A percentile compares a stretch with the other conserved stretches of the same genome.
Conservation (phyloP, 768 basidiomycete species). For the Russula olivacea region DNA sequence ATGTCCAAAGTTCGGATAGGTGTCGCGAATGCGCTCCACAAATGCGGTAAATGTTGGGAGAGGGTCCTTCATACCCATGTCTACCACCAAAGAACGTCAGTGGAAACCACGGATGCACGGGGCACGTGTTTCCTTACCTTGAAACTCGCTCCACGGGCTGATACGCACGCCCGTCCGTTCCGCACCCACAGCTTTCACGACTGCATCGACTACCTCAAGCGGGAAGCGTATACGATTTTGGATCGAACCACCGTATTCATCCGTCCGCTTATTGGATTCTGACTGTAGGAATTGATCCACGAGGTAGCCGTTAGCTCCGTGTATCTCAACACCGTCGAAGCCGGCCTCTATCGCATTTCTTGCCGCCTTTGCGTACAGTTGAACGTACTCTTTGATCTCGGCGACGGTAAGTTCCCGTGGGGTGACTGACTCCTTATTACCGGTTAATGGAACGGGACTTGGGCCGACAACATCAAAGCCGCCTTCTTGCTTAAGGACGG, state of each 20-base stretch:
- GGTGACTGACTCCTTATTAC: background rate
- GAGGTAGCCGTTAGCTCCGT: constrained; percentile 28
- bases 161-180: constrained; percentile 36
- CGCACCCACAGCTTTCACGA: constrained; percentile 36
- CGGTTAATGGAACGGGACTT: constrained; percentile 29
- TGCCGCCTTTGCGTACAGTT: constrained; percentile 32
- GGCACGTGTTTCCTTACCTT: constrained; percentile 24
- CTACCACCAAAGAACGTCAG: background rate
- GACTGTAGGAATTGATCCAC: constrained; percentile 37
- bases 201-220: constrained; percentile 35
- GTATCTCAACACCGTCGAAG: constrained; percentile 41
- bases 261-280: constrained; percentile 36
- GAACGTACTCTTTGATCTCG: constrained; percentile 28
- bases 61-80: constrained; percentile 18
- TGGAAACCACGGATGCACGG: too few relatives aligned
- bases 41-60: constrained; percentile 7
- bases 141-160: constrained; percentile 32
- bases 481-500: constrained; percentile 35
- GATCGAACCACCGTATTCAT: constrained; percentile 43
- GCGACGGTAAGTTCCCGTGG: constrained; percentile 29
- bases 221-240: constrained; percentile 41
- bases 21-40: constrained; percentile 4
- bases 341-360: constrained; percentile 35
- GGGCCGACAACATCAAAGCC: constrained; percentile 24
- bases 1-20: constrained; percentile 9